Percentiles rank a stretch among this genome's conserved stretches.
These are phyloP conservation scores for Syzygium jambos DNA, from an alignment of 345 rosid species.

Conservation along the genomic window DNA sequence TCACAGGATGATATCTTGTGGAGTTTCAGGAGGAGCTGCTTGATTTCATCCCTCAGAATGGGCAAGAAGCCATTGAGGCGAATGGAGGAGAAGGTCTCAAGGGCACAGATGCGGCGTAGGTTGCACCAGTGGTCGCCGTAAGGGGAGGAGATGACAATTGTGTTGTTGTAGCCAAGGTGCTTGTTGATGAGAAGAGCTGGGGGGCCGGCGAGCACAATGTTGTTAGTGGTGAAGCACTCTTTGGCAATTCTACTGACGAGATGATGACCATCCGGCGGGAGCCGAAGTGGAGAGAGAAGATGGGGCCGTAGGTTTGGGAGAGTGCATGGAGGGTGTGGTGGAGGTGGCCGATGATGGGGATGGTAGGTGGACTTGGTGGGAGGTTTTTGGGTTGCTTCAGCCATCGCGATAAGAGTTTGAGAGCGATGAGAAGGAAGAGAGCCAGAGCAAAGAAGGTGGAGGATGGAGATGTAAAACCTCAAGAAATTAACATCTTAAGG, in stretches of 20 bases:
- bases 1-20: constrained; percentile 7
- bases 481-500: too few relatives aligned
- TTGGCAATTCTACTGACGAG: constrained; percentile 6
- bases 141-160: constrained; percentile 10
- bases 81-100: constrained; percentile 28
- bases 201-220: constrained; percentile 20
- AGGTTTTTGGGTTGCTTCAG: neutral
- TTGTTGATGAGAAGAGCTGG: neutral
- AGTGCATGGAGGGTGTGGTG: constrained; percentile 4
- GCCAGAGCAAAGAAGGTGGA: neutral
- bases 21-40: neutral
- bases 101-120: constrained; percentile 27
- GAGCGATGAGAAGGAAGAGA: neutral
- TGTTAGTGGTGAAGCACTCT: constrained; percentile 22
- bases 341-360: constrained; percentile 12
- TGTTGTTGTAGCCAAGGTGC: constrained; percentile 18
- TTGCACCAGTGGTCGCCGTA: constrained; percentile 41
- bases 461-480: too few relatives aligned
- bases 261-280: constrained; percentile 6
- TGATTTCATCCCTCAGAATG: constrained; percentile 24
- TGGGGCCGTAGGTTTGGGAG: constrained; percentile 4
- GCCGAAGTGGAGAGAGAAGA: constrained; percentile 21
- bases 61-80: constrained; percentile 8
- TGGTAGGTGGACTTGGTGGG: constrained; percentile 9
- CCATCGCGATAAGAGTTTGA: neutral